Conservation (phyloP, 768 basidiomycete species). For the Rhodosporidiobolus sp. region DNA sequence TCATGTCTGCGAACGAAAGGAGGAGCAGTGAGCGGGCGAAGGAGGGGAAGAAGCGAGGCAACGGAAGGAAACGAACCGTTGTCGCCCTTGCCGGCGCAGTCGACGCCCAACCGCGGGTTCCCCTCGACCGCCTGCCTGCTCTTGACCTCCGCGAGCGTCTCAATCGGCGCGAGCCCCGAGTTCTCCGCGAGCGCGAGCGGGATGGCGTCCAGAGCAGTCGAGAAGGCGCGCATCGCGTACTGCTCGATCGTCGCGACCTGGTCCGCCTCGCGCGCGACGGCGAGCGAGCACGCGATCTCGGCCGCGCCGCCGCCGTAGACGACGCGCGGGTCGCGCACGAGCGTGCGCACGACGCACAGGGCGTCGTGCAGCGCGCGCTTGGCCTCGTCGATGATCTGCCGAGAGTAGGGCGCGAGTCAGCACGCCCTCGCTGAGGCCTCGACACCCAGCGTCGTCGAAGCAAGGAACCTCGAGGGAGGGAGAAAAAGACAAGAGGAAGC, state of each 20-base stretch:
- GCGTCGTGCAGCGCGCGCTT: slow-evolving; percentile 97
- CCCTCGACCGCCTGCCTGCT: slow-evolving; percentile 83
- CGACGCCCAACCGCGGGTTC: slow-evolving; percentile 83
- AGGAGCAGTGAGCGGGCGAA: neutral
- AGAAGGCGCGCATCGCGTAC: slow-evolving; percentile 99
- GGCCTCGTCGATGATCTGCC: slow-evolving; percentile 95
- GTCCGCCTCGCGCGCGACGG: slow-evolving; percentile 90
- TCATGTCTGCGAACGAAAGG: slow-evolving; percentile 72
- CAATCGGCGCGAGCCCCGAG: slow-evolving; percentile 91
- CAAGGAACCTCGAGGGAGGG: neutral
- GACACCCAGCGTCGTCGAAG: too few species aligned
- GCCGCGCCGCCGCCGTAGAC: slow-evolving; percentile 98
- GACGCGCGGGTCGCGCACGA: slow-evolving; percentile 90
- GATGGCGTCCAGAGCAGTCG: slow-evolving; percentile 88
- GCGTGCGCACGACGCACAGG: slow-evolving; percentile 91
- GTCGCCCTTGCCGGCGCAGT: slow-evolving; percentile 78
- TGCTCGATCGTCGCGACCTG: slow-evolving; percentile 98
- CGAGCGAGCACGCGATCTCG: slow-evolving; percentile 90
- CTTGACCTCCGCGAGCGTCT: slow-evolving; percentile 93
- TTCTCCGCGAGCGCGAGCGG: slow-evolving; percentile 97
- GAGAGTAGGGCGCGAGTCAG: neutral
- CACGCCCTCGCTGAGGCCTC: too few species aligned
- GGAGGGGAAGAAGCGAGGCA: neutral
- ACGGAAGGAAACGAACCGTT: slow-evolving; percentile 62
- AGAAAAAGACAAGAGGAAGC: neutral